Evolutionary conservation across 2,329 filamentous ascomycete genomes (phyloP), one percentile per base, ranked within the genome.

Genomic region (Lizonia empirigonia): DNA sequence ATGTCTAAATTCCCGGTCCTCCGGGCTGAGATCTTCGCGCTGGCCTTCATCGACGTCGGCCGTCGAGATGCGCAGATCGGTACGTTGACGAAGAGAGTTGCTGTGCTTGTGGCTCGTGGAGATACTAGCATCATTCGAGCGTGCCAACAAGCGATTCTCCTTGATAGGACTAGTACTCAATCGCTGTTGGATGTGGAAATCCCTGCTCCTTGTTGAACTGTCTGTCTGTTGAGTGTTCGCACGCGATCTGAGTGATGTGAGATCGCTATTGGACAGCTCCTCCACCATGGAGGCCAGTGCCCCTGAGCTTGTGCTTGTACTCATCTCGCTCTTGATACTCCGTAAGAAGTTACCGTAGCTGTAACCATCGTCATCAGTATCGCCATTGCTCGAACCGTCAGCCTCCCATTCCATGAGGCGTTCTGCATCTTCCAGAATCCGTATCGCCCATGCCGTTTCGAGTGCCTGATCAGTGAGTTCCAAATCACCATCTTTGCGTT

Each of bases 321-420:
- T 48, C 44, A 48, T 39, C 6, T 56, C 47, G 7, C 41, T 34
- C 42, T 47, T 58, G 24, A 59, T 59, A 22, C 47, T 60, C 4
- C 54, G 46, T 24, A 60, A 15, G 33, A 62, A 58, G 36, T 62
- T 60, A 15, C 42, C 33, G 26, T 62, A 60, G 19, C 36, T 38
- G 20, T 59, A 62, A 6, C 56, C 59, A 9, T 46, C 53, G 18
- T 56, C 53, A 22, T 48, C 48, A 1, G 30, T 30, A 32, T 13
- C 26, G 9, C 27, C 27, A 7, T 30, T 32, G 7, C 58, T 51
- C 10, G 39, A 52, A 2, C 34, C 44, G 5, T 36, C 45, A 4
- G n/a, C 26, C 4, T 53, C 52, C 4, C 27, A 19, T 12, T 19
- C 47, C 4, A 34, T 19, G 1, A 45, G 16, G 6, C 29, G 19